phyloP scores from a whole-genome alignment of 2,329 filamentous ascomycete genomes.

The Paecilomyces sp. region DNA sequence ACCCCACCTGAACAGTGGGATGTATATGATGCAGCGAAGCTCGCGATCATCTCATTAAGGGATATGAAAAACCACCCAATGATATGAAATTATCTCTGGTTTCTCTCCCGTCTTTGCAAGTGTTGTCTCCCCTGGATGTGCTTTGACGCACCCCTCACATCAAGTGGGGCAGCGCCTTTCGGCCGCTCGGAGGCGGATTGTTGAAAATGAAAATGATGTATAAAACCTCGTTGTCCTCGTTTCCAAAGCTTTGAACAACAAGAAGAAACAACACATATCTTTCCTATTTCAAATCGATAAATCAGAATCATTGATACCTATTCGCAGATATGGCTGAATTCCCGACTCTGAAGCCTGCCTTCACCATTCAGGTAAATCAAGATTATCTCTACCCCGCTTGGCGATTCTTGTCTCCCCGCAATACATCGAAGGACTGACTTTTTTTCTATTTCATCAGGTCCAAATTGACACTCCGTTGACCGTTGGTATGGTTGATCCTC shows the following conservation, averaged over 20 bases:
- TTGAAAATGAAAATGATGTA: neutral
- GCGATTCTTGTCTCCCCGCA: neutral
- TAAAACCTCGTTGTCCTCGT: neutral
- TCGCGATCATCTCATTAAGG: no score
- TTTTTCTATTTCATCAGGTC: conserved; percentile 16
- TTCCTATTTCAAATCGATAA: neutral
- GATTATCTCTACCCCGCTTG: neutral
- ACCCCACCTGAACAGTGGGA: no score
- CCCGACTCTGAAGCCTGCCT: conserved; percentile 32
- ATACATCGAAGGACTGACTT: neutral
- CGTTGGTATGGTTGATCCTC: conserved; percentile 20
- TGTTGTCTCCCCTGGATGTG: neutral
- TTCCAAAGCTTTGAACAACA: neutral
- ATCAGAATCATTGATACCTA: neutral
- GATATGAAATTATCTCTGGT: neutral
- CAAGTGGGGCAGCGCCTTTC: neutral
- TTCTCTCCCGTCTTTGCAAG: neutral
- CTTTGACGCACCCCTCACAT: neutral
- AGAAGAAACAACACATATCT: neutral
- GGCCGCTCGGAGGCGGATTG: neutral
- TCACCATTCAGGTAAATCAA: conserved; percentile 28
- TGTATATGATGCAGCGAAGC: no score
- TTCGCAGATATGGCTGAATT: conserved; percentile 24
- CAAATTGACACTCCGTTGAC: conserved; percentile 19
- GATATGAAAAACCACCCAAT: neutral